Evolutionary conservation across 75 land plant species (phyloP), one percentile per base, ranked within the genome.

Genomic region (Sequoiadendron giganteum): DNA sequence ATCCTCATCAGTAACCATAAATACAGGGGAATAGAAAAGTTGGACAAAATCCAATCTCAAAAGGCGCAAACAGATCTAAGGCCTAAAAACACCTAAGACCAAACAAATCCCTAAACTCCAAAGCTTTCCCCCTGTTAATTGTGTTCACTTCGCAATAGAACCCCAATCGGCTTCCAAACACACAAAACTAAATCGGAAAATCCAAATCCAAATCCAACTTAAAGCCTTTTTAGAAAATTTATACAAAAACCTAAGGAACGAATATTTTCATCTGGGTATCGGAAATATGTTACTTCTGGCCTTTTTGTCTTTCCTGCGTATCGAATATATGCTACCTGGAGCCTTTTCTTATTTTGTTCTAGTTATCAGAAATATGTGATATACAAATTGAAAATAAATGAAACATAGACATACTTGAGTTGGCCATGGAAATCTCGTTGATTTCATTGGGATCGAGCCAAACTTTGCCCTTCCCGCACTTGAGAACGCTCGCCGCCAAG

Each of bases 381-480:
- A 8, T 65, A 25, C 70, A 65, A 65, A 21, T 14, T 88, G 72
- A 25, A 34, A 88, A 84, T n/a, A 25, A 15, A 52, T 86, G 2
- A 85, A 32, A 68, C 11, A 56, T 19, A 81, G 28, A 15, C 90
- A 77, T 89, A 89, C 95, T 85, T 14, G 92, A 90, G 86, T 93
- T 93, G 85, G 95, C 95, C 95, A 93, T 93, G 88, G 95, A 93
- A 86, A 93, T 93, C 86, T 93, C 95, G 75, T 89, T 93, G 85
- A 89, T 90, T 86, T 93, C 95, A 93, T 93, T 93, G 68, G 95
- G 95, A 86, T 93, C 95, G 52, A 93, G 94, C 95, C 95, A 93
- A 36, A 93, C 95, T 88, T 93, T 93, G 47, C 94, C 94, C 80
- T 87, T 86, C 2, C 94, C 93, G 72, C 94, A 93, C 88, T 92